These are phyloP conservation scores for Chaetothyriales sp. DNA, from an alignment of 2,329 filamentous ascomycete genomes.

Conservation along the genomic window DNA sequence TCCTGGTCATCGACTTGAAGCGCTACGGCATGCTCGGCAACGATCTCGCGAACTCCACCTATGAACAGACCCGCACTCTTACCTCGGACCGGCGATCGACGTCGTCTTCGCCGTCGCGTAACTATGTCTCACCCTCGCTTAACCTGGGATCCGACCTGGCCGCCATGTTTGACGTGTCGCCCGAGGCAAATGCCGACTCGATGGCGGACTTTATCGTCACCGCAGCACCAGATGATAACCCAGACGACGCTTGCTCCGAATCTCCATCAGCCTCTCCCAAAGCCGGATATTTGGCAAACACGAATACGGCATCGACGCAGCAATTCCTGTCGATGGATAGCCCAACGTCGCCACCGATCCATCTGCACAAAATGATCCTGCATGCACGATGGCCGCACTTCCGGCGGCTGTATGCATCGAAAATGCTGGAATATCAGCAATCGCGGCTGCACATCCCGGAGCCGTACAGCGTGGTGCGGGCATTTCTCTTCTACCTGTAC, in stretches of 20 bases:
- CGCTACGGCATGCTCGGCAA: conserved; percentile 85
- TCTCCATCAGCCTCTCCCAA: conserved; percentile 15
- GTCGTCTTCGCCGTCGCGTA: neutral
- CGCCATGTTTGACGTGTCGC: conserved; percentile 71
- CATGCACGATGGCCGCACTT: conserved; percentile 97
- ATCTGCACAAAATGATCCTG: conserved; percentile 89
- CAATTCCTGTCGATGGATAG: conserved; percentile 17
- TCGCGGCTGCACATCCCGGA: conserved; percentile 97
- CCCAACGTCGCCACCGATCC: conserved; percentile 64
- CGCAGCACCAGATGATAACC: conserved; percentile 57
- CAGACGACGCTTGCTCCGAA: conserved; percentile 47
- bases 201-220: conserved; percentile 87
- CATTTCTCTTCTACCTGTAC: conserved; percentile 92
- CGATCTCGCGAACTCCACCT: conserved; percentile 45
- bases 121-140: conserved; percentile 32
- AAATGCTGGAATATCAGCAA: conserved; percentile 96
- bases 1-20: conserved; percentile 83
- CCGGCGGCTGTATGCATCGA: conserved; percentile 73
- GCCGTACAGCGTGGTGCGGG: conserved; percentile 82
- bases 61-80: conserved; percentile 33
- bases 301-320: conserved; percentile 6
- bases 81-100: conserved; percentile 41
- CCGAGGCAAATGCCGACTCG: conserved; percentile 55
- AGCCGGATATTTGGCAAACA: conserved; percentile 13
- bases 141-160: conserved; percentile 76